Evolutionary conservation across 2,329 filamentous ascomycete genomes (phyloP).

Genomic region (Xylariaceae sp.): DNA sequence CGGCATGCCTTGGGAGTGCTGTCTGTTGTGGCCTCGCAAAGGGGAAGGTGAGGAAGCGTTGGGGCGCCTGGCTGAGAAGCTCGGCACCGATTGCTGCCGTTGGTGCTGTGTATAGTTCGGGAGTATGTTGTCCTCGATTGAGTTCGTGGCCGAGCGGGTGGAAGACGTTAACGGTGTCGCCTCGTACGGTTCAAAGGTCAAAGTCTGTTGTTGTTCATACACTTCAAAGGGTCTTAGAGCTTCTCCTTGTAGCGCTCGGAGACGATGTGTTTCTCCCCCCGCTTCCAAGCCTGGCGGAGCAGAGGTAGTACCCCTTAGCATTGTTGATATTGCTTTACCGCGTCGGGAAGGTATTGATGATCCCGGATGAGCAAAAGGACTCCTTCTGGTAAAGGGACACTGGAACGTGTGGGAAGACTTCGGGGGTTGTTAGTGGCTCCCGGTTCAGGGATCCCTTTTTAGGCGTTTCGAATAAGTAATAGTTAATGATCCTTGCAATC

Average conservation of each 20-base stretch:
- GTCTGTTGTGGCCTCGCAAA: constrained; percentile 29
- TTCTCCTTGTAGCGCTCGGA: neutral
- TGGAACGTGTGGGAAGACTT: constrained; percentile 16
- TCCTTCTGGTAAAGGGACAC: constrained; percentile 6
- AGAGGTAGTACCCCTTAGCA: constrained; percentile 33
- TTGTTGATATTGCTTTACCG: constrained; percentile 34
- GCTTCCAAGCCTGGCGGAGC: constrained; percentile 11
- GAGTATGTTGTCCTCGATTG: constrained; percentile 14
- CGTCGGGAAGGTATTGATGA: constrained; percentile 29
- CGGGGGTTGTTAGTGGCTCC: constrained; percentile 6
- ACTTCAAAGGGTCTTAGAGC: neutral
- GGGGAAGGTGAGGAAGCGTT: constrained; percentile 28
- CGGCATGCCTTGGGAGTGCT: constrained; percentile 47
- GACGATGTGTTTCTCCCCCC: constrained; percentile 9
- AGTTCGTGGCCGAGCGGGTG: constrained; percentile 15
- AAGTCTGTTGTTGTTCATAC: neutral
- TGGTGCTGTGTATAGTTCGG: constrained; percentile 35
- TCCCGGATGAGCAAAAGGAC: constrained; percentile 14
- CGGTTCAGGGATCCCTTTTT: constrained; percentile 20
- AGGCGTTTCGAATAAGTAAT: constrained; percentile 29
- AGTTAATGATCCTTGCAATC: no score
- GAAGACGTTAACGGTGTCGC: constrained; percentile 26
- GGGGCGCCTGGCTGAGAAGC: constrained; percentile 21
- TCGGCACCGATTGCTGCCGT: constrained; percentile 39
- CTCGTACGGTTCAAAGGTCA: constrained; percentile 33